phyloP scores from a whole-genome alignment of 2,329 filamentous ascomycete genomes.

The Rosellinia necatrix region DNA sequence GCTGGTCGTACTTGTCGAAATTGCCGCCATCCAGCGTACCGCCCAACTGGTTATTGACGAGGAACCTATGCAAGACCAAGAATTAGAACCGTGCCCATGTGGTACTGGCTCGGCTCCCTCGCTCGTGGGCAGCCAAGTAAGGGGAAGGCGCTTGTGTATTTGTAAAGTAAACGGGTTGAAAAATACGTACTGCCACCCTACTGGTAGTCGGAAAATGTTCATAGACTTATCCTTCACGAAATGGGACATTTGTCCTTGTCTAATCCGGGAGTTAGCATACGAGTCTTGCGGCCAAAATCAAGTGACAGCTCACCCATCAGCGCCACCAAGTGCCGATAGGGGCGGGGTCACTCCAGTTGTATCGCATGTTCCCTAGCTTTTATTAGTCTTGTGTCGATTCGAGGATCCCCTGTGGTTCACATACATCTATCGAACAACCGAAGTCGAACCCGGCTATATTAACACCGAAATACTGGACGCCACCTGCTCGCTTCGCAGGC shows the following conservation, averaged over 20 bases:
- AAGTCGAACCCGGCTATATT: conserved; percentile 36
- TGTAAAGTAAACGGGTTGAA: background rate
- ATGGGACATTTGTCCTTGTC: conserved; percentile 58
- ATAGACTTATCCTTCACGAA: conserved; percentile 56
- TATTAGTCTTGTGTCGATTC: background rate
- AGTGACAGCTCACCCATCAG: conserved; percentile 25
- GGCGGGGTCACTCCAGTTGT: conserved; percentile 19
- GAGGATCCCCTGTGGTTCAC: background rate
- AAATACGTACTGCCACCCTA: conserved; percentile 54
- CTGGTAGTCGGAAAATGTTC: conserved; percentile 57
- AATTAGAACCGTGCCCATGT: no score
- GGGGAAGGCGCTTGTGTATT: background rate
- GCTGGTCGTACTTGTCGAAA: conserved; percentile 51
- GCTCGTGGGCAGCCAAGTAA: no score
- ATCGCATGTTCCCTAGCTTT: conserved; percentile 25
- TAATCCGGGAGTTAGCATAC: background rate
- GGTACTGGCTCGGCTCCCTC: no score
- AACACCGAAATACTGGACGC: conserved; percentile 32
- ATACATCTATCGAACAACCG: conserved; percentile 28
- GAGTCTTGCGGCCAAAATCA: background rate
- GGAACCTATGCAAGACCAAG: conserved; percentile 27
- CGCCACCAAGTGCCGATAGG: conserved; percentile 21
- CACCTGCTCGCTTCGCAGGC: conserved; percentile 13
- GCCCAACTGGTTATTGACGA: conserved; percentile 50
- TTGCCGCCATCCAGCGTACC: conserved; percentile 49